phyloP scores from a whole-genome alignment of 1,284 basidiomycete species.

The Leccinum ponderosum region DNA sequence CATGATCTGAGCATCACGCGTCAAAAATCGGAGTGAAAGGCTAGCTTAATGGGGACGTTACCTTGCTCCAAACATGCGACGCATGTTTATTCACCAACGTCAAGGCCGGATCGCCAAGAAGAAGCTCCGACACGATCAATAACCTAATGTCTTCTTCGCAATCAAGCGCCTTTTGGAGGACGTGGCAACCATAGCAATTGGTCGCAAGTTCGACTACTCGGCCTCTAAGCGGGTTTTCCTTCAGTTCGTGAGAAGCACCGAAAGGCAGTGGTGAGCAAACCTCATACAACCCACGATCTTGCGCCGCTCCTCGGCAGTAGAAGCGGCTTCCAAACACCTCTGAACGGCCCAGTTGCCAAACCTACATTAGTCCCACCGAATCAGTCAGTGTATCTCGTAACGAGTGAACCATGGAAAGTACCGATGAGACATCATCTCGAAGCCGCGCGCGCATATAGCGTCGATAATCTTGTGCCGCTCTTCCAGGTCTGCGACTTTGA shows the following conservation, averaged over 20 bases:
- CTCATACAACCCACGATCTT: constrained; percentile 82
- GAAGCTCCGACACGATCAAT: constrained; percentile 76
- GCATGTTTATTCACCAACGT: constrained; percentile 86
- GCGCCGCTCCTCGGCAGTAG: constrained; percentile 66
- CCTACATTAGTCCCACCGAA: constrained; percentile 37
- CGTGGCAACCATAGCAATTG: constrained; percentile 85
- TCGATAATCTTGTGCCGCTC: constrained; percentile 80
- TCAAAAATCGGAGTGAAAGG: constrained; percentile 5
- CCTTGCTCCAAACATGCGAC: constrained; percentile 87
- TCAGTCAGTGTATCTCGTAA: constrained; percentile 16
- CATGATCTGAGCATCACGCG: constrained; percentile 58
- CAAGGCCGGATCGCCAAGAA: constrained; percentile 76
- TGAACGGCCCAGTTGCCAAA: constrained; percentile 89
- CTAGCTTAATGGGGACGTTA: constrained; percentile 29
- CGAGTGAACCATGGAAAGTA: constrained; percentile 30
- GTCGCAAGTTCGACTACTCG: constrained; percentile 81
- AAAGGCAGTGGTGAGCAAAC: constrained; percentile 39
- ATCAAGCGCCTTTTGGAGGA: constrained; percentile 84
- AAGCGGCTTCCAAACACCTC: constrained; percentile 75
- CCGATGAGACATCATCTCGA: constrained; percentile 89
- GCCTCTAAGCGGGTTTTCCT: constrained; percentile 45
- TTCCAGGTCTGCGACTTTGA: constrained; percentile 78
- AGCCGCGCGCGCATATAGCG: constrained; percentile 76
- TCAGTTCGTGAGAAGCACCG: constrained; percentile 10
- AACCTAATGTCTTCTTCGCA: constrained; percentile 82